Conservation (phyloP, 768 basidiomycete species). For the Tricholoma sp. region DNA sequence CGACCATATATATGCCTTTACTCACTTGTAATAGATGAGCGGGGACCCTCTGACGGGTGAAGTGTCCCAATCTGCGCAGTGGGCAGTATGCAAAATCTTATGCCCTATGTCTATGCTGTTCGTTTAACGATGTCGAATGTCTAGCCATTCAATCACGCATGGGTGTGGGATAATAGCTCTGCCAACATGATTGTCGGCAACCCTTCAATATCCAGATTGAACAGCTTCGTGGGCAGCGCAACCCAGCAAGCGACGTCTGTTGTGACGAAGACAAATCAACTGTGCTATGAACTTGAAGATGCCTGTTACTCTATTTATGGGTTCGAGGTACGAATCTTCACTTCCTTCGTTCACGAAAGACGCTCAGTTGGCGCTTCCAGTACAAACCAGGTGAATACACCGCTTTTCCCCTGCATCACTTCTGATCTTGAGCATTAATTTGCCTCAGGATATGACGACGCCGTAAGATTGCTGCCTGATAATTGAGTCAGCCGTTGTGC, state of each 20-base stretch:
- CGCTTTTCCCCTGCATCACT: not conserved
- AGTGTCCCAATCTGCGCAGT: slow-evolving; percentile 80
- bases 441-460: slow-evolving; percentile 52
- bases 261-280: slow-evolving; percentile 59
- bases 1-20: slow-evolving; percentile 3
- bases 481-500: not conserved
- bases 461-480: slow-evolving; percentile 30
- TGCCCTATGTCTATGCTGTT: slow-evolving; percentile 2
- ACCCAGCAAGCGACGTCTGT: slow-evolving; percentile 77
- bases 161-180: slow-evolving; percentile 60
- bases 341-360: not conserved
- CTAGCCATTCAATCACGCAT: slow-evolving; percentile 68
- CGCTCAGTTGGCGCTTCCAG: slow-evolving; percentile 16
- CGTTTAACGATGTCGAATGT: not conserved
- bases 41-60: slow-evolving; percentile 45
- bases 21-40: slow-evolving; percentile 38
- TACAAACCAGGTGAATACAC: slow-evolving; percentile 30
- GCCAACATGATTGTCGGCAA: slow-evolving; percentile 51
- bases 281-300: slow-evolving; percentile 57
- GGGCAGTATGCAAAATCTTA: slow-evolving; percentile 44
- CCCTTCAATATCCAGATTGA: slow-evolving; percentile 47
- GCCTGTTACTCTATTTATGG: slow-evolving; percentile 69
- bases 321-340: slow-evolving; percentile 51
- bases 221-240: slow-evolving; percentile 61
- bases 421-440: slow-evolving; percentile 26